A percentile compares a stretch with the other conserved stretches of the same genome.
These are phyloP conservation scores for Eleusine indica DNA, from an alignment of 176 grass and related monocot species.

Conservation along the genomic window DNA sequence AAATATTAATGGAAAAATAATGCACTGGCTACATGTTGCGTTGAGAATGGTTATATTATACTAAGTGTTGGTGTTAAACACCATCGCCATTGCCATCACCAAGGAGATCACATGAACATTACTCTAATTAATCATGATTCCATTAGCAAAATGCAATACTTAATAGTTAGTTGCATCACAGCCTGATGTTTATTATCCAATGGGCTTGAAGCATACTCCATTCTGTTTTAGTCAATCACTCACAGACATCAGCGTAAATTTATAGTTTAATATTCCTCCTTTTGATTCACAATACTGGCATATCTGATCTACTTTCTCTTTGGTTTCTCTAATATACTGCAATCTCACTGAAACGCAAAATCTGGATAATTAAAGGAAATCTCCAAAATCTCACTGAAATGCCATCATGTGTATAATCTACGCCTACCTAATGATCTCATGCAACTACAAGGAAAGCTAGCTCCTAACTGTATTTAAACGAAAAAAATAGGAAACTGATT, in stretches of 20 bases:
- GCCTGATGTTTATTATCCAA: neutral
- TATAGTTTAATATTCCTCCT: neutral
- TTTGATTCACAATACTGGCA: neutral
- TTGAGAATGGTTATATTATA: neutral
- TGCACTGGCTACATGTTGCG: neutral
- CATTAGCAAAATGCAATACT: neutral
- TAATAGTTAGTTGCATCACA: neutral
- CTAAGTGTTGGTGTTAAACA: conserved; percentile 12
- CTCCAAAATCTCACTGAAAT: neutral
- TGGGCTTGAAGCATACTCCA: conserved; percentile 4
- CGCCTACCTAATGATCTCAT: neutral
- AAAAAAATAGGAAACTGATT: neutral
- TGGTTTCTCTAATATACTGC: neutral
- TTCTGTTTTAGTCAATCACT: neutral
- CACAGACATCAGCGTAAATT: neutral
- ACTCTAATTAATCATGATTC: neutral
- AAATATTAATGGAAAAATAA: neutral
- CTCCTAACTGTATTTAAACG: neutral
- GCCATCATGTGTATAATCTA: neutral
- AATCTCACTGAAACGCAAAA: neutral
- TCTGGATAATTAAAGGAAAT: neutral
- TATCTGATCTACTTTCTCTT: neutral
- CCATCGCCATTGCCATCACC: neutral
- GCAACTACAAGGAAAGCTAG: conserved; percentile 8
- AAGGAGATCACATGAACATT: neutral